These are phyloP conservation scores for Onygena corvina DNA, from an alignment of 2,329 filamentous ascomycete species.

Conservation along the genomic window DNA sequence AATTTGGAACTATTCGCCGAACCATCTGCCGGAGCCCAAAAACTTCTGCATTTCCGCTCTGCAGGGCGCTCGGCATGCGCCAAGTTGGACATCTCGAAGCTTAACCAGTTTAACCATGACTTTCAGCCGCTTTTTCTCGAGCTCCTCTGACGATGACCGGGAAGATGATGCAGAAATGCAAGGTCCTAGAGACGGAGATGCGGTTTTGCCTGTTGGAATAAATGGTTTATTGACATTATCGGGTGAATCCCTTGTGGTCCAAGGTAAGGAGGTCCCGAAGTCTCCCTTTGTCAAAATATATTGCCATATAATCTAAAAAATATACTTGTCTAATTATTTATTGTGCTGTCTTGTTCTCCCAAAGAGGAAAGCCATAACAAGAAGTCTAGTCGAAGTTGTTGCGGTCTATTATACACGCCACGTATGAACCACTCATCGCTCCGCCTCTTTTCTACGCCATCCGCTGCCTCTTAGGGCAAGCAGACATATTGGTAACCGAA, in stretches of 20 bases:
- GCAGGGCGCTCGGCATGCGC: not conserved
- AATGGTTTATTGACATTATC: constrained; percentile 50
- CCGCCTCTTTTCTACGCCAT: not conserved
- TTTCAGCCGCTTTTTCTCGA: not conserved
- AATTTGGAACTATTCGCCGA: too few species aligned
- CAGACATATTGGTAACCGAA: not conserved
- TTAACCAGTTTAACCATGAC: constrained; percentile 6
- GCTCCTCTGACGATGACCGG: not conserved
- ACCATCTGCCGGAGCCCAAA: too few species aligned
- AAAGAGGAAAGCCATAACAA: constrained; percentile 44
- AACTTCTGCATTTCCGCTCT: too few species aligned
- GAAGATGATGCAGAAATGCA: not conserved
- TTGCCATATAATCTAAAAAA: not conserved
- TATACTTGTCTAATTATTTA: not conserved
- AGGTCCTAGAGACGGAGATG: not conserved
- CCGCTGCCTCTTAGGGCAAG: not conserved
- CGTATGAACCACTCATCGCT: not conserved
- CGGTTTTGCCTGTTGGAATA: constrained; percentile 44
- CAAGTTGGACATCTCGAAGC: not conserved
- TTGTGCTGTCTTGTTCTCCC: not conserved
- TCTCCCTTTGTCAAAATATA: not conserved
- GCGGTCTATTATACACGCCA: constrained; percentile 24
- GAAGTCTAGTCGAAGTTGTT: constrained; percentile 42
- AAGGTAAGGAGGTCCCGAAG: constrained; percentile 34
- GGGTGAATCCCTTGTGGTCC: constrained; percentile 48